Evolutionary conservation across 2,329 filamentous ascomycete species (phyloP).

Genomic region (Cordyceps sp.): DNA sequence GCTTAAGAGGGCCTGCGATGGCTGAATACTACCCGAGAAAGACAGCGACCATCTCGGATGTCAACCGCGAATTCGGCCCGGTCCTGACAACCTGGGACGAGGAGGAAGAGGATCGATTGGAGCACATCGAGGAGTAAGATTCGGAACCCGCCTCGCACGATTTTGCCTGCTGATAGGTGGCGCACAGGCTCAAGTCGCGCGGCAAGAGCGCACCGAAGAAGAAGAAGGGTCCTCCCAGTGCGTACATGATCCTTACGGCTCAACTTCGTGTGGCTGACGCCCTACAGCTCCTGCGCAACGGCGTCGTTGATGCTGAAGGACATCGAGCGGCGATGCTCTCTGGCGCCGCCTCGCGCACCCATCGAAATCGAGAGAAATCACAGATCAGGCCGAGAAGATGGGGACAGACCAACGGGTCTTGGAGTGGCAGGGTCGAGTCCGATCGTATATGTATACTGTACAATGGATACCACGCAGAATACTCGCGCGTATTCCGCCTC

Average conservation of each 20-base stretch:
- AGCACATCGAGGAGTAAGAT: slow-evolving; percentile 50
- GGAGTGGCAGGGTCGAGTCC: neutral
- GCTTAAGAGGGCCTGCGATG: slow-evolving; percentile 67
- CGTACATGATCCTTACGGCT: slow-evolving; percentile 3
- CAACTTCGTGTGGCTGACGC: neutral
- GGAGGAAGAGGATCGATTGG: slow-evolving; percentile 62
- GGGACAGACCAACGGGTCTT: neutral
- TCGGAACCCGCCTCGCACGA: neutral
- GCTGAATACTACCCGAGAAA: slow-evolving; percentile 78
- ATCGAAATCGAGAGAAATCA: no score
- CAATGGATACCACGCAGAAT: neutral
- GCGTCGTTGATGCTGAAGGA: no score
- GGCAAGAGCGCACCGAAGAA: slow-evolving; percentile 85
- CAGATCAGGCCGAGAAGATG: neutral
- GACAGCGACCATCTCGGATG: slow-evolving; percentile 52
- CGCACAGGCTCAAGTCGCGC: slow-evolving; percentile 49
- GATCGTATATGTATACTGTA: neutral
- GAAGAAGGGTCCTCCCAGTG: slow-evolving; percentile 44
- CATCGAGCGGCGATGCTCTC: no score
- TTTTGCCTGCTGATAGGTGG: slow-evolving; percentile 12
- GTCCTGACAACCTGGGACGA: slow-evolving; percentile 57
- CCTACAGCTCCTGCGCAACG: no score
- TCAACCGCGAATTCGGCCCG: slow-evolving; percentile 52
- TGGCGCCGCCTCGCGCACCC: no score
- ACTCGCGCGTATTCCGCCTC: no score